Evolutionary conservation across 371 early-diverging fungal species (phyloP), one percentile per base, ranked within the genome.

Genomic region (Syncephalastrum sp.): DNA sequence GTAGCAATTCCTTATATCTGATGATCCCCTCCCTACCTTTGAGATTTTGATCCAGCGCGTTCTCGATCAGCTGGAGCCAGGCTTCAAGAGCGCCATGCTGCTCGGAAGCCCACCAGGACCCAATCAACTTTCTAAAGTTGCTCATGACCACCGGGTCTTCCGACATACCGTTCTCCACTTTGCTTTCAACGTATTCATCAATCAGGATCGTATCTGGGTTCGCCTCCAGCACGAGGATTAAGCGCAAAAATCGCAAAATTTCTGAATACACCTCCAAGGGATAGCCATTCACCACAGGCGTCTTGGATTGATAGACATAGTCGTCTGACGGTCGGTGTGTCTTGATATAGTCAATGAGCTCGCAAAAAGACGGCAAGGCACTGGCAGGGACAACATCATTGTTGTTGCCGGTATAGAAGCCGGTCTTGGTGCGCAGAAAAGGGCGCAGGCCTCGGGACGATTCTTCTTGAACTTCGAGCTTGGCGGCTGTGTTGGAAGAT

Each of bases 391-490:
- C 65, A 15, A 65, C 64, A 29, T 69, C 70, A 1, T 65, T 15
- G 1, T 33, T 61, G 13, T 52, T 56, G 19, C 64, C 65, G 7
- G 58, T 56, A 10, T 68, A 53, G 1, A 53, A 16, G 0, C 74
- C 74, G 12, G 62, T 53, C 16, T 64, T 64, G 19, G 56, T 65
- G 24, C 69, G 69, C 4, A 69, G 47, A 60, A 80, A 76, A 8
- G 80, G 77, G 21, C 60, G 65, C 7, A 84, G 59, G 0, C 87
- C 87, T 14, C 75, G 59, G 42, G 78, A 63, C 3, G 92, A 85
- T 61, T 90, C 87, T 60, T 91, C 91, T 25, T 81, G 68, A 19
- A 94, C 86, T 63, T 92, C 93, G 4, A 88, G 74, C 56, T 94
- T 91, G 7, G 69, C 57, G 24, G 91, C 91, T 0, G 78, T 81